Conservation (phyloP, 2,329 filamentous ascomycete species). For the Colletotrichum aenigma region DNA sequence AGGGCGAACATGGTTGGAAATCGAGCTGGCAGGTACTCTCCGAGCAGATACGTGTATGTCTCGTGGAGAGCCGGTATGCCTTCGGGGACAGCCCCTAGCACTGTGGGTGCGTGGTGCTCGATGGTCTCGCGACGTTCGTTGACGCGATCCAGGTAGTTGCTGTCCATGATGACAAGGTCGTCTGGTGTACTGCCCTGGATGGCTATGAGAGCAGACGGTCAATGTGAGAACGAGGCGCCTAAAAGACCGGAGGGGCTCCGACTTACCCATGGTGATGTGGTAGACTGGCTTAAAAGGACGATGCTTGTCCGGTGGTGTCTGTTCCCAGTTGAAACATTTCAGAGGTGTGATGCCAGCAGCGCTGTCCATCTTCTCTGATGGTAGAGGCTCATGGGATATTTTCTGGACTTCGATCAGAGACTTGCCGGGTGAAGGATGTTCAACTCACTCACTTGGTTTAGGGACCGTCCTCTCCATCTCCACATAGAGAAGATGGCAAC, state of each 20-base stretch:
- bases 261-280: constrained; percentile 58
- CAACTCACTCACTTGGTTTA: neutral
- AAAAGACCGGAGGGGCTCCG: neutral
- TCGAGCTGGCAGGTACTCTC: constrained; percentile 49
- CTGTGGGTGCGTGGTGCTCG: constrained; percentile 37
- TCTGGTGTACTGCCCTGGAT: constrained; percentile 47
- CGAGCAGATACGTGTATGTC: constrained; percentile 51
- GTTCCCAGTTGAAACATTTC: constrained; percentile 42
- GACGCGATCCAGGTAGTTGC: constrained; percentile 51
- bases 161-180: constrained; percentile 58
- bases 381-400: neutral
- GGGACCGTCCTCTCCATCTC: neutral
- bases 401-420: neutral
- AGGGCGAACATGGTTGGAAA: constrained; percentile 53
- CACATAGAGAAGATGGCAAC: neutral
- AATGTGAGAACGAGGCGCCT: neutral
- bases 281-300: constrained; percentile 57
- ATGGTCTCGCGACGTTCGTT: constrained; percentile 43
- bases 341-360: constrained; percentile 27
- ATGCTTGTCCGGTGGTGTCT: constrained; percentile 39
- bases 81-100: constrained; percentile 44
- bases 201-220: constrained; percentile 30
- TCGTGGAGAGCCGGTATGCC: constrained; percentile 50
- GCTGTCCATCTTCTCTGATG: neutral
- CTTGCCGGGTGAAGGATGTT: fast-evolving